Conservation (phyloP, 345 rosid genomes). For the Corchorus capsularis region DNA sequence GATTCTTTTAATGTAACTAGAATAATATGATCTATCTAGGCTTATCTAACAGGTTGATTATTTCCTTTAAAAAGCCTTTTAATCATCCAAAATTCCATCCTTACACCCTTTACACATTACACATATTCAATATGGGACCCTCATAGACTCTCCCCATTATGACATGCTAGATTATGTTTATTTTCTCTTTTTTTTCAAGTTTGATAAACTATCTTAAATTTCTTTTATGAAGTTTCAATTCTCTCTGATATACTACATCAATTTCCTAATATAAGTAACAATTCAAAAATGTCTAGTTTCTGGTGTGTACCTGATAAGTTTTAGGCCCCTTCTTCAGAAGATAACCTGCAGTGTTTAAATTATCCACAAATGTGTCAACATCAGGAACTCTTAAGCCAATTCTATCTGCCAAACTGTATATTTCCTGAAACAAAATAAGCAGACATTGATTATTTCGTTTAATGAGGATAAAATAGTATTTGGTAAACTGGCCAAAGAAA, state of each 20-base stretch:
- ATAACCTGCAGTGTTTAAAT: conserved; percentile 86
- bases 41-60: too few relatives aligned
- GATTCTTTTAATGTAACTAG: neutral
- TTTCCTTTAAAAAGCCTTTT: too few relatives aligned
- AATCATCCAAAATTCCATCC: too few relatives aligned
- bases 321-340: conserved; percentile 91
- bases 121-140: too few relatives aligned
- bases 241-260: neutral
- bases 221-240: neutral
- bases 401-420: conserved; percentile 90
- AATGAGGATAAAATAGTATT: neutral
- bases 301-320: conserved; percentile 69
- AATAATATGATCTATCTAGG: too few relatives aligned
- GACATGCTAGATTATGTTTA: too few relatives aligned
- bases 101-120: too few relatives aligned
- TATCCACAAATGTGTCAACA: conserved; percentile 78
- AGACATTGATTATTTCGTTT: conserved; percentile 14
- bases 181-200: too few relatives aligned
- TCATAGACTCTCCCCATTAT: too few relatives aligned
- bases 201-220: neutral
- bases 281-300: neutral
- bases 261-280: neutral
- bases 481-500: conserved; percentile 16
- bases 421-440: conserved; percentile 57
- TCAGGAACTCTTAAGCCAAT: conserved; percentile 89